Percentiles rank a stretch among this genome's conserved stretches.
Evolutionary conservation across 805 yeast species (phyloP).

Genomic region (Suhomyces xylopsoci): DNA sequence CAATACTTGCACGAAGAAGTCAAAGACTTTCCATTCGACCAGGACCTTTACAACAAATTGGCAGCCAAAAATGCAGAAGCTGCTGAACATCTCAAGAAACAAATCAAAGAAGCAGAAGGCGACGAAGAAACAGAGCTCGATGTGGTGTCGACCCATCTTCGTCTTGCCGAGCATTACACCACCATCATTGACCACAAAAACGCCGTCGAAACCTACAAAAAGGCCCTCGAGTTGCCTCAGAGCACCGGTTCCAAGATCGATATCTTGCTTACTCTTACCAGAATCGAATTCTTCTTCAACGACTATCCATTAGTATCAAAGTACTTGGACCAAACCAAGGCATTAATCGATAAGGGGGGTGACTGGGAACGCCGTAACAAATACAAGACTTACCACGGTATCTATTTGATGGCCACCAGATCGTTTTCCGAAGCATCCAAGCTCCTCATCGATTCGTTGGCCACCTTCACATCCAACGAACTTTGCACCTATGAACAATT

Average conservation of each 20-base stretch:
- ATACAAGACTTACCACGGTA: slow-evolving; percentile 86
- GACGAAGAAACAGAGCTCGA: slow-evolving; percentile 88
- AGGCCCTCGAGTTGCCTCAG: slow-evolving; percentile 75
- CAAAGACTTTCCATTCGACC: slow-evolving; percentile 55
- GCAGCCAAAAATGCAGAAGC: slow-evolving; percentile 51
- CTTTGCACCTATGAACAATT: slow-evolving; percentile 84
- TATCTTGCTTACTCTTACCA: slow-evolving; percentile 70
- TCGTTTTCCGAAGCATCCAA: slow-evolving; percentile 83
- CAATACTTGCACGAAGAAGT: slow-evolving; percentile 48
- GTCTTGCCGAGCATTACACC: slow-evolving; percentile 86
- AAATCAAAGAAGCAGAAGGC: slow-evolving; percentile 51
- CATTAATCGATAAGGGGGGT: slow-evolving; percentile 90
- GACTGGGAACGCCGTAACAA: slow-evolving; percentile 99
- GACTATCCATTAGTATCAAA: slow-evolving; percentile 68
- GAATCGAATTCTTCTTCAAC: slow-evolving; percentile 86
- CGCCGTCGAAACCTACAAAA: slow-evolving; percentile 63
- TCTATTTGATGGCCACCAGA: slow-evolving; percentile 79
- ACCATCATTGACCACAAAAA: slow-evolving; percentile 75
- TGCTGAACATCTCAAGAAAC: slow-evolving; percentile 51
- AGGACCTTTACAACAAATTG: slow-evolving; percentile 50
- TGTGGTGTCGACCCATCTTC: slow-evolving; percentile 68
- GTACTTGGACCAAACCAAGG: slow-evolving; percentile 68
- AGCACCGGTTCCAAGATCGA: slow-evolving; percentile 91
- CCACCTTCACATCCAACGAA: slow-evolving; percentile 94
- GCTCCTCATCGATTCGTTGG: slow-evolving; percentile 82